Evolutionary conservation across 345 rosid species (phyloP).

Genomic region (Ceriops decandra): DNA sequence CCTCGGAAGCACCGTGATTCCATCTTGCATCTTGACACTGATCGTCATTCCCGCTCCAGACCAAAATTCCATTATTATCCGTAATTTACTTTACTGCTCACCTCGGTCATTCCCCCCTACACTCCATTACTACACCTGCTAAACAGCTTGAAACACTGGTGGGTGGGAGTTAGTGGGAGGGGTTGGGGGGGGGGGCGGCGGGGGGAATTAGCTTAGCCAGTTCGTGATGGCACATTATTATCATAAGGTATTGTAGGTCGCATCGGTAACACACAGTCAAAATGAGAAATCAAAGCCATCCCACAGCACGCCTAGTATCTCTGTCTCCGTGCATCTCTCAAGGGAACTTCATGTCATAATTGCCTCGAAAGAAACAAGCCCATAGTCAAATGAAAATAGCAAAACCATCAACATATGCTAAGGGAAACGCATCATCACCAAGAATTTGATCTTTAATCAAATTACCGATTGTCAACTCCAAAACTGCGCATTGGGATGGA

Average conservation of each 20-base stretch:
- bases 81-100: constrained; percentile 39
- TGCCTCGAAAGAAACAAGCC: too few relatives aligned
- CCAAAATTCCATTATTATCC: constrained; percentile 56
- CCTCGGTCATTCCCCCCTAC: constrained; percentile 65
- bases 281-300: constrained; percentile 68
- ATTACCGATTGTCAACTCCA: too few relatives aligned
- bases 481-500: too few relatives aligned
- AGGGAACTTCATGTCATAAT: too few relatives aligned
- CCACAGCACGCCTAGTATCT: neutral
- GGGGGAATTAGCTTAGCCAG: constrained; percentile 82
- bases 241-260: constrained; percentile 64
- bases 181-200: too few relatives aligned
- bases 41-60: constrained; percentile 88
- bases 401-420: too few relatives aligned
- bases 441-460: too few relatives aligned
- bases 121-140: constrained; percentile 74
- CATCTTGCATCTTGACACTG: constrained; percentile 84
- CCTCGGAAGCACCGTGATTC: constrained; percentile 70
- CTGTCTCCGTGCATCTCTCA: too few relatives aligned
- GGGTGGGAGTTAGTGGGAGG: too few relatives aligned
- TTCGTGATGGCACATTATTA: constrained; percentile 78
- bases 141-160: constrained; percentile 11
- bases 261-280: constrained; percentile 67
- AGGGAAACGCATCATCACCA: too few relatives aligned
- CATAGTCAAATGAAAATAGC: too few relatives aligned